Conservation (phyloP, 2,329 filamentous ascomycete genomes). For the Saccharata proteae region DNA sequence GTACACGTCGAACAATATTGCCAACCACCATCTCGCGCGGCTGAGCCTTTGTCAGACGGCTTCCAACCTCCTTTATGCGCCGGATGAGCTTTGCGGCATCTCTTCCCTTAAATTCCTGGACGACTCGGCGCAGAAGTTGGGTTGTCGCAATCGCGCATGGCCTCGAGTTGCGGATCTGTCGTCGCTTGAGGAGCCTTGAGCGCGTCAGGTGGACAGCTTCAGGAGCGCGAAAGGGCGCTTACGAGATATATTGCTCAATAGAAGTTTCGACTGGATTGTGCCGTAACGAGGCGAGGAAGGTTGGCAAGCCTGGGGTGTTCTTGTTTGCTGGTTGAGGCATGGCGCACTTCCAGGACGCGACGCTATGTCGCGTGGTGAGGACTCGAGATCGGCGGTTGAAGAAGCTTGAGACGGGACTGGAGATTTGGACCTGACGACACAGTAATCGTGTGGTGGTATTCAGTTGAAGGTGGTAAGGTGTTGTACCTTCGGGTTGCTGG, state of each 20-base stretch:
- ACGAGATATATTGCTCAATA: constrained; percentile 77
- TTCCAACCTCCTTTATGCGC: constrained; percentile 67
- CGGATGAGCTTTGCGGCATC: constrained; percentile 69
- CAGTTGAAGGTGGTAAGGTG: too few relatives aligned
- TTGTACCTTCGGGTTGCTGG: too few relatives aligned
- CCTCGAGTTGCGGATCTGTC: constrained; percentile 79
- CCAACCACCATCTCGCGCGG: constrained; percentile 85
- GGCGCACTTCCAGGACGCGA: constrained; percentile 2
- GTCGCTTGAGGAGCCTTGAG: constrained; percentile 68
- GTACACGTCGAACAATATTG: constrained; percentile 82
- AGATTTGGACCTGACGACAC: too few relatives aligned
- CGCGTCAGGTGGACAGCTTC: constrained; percentile 9
- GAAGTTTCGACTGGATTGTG: constrained; percentile 65
- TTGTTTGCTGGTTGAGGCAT: constrained; percentile 49
- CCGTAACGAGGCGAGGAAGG: constrained; percentile 70
- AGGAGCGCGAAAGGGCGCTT: constrained; percentile 23
- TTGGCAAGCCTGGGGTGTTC: constrained; percentile 61
- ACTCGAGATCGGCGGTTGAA: too few relatives aligned
- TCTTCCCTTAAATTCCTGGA: constrained; percentile 66
- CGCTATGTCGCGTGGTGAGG: too few relatives aligned
- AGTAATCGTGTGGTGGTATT: too few relatives aligned
- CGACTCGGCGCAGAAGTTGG: constrained; percentile 74
- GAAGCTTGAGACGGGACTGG: too few relatives aligned
- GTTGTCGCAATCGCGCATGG: constrained; percentile 86
- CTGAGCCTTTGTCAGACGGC: constrained; percentile 67